Evolutionary conservation across 1,284 basidiomycete species (phyloP).

Genomic region (Irpex lacteus): DNA sequence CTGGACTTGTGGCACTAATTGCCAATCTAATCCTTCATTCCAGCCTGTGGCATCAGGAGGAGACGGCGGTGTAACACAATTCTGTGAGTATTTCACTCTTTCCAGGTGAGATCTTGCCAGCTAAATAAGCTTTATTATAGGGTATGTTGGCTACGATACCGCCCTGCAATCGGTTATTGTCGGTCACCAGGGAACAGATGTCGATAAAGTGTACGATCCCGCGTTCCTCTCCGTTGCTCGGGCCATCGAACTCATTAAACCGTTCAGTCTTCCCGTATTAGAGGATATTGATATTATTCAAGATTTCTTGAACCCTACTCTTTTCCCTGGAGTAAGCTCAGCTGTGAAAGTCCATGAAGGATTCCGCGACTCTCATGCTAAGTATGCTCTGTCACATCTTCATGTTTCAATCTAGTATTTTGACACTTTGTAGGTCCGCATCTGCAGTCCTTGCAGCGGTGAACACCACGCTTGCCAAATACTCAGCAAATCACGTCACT

Average conservation of each 20-base stretch:
- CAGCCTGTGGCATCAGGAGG: slow-evolving; percentile 64
- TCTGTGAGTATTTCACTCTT: slow-evolving; percentile 32
- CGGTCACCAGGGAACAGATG: slow-evolving; percentile 51
- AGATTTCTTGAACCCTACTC: slow-evolving; percentile 24
- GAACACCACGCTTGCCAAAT: slow-evolving; percentile 26
- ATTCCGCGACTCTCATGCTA: slow-evolving; percentile 50
- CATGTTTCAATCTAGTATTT: not conserved
- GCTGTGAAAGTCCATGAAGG: slow-evolving; percentile 53
- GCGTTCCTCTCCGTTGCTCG: no score
- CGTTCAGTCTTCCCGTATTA: slow-evolving; percentile 26
- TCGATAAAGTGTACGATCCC: slow-evolving; percentile 37
- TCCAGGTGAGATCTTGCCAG: not conserved
- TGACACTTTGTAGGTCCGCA: slow-evolving; percentile 27
- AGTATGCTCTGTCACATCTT: slow-evolving; percentile 31
- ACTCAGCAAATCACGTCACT: slow-evolving; percentile 30
- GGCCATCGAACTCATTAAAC: no score
- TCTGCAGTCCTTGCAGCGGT: slow-evolving; percentile 35
- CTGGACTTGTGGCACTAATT: slow-evolving; percentile 37
- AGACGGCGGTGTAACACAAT: slow-evolving; percentile 46
- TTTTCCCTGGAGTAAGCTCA: slow-evolving; percentile 56
- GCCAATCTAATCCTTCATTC: slow-evolving; percentile 50
- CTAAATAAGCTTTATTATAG: slow-evolving; percentile 9
- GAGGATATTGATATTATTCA: slow-evolving; percentile 32
- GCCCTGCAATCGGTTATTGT: slow-evolving; percentile 44
- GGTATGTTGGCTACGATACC: slow-evolving; percentile 50